Evolutionary conservation across 345 rosid species (phyloP).

Genomic region (Bruguiera gymnorhiza): DNA sequence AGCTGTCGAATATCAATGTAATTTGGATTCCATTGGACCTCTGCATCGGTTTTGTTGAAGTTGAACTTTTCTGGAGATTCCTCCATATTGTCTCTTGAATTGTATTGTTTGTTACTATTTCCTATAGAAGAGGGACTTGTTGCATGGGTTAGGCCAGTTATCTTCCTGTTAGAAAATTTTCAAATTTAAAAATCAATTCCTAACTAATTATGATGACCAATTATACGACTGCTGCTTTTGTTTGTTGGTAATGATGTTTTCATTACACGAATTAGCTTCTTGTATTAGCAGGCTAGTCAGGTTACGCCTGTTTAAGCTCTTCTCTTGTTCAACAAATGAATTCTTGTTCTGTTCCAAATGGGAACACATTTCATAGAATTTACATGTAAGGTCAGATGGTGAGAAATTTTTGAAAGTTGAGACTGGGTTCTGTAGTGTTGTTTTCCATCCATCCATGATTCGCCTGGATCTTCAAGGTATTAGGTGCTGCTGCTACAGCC

Average conservation of each 20-base stretch:
- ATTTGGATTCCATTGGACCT: not conserved
- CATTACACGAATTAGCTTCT: not conserved
- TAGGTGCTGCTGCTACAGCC: not conserved
- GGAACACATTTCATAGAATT: not conserved
- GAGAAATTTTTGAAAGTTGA: too few species aligned
- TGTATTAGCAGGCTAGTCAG: not conserved
- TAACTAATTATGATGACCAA: not conserved
- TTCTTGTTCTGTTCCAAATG: not conserved
- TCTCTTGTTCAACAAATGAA: not conserved
- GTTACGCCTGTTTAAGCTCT: not conserved
- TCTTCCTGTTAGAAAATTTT: too few species aligned
- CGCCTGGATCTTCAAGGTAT: not conserved
- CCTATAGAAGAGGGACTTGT: not conserved
- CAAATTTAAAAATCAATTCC: not conserved
- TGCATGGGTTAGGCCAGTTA: not conserved
- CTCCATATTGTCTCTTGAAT: not conserved
- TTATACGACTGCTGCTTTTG: not conserved
- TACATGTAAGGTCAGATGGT: not conserved
- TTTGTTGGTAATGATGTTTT: not conserved
- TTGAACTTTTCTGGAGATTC: not conserved
- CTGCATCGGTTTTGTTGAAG: not conserved
- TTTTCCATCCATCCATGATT: too few species aligned
- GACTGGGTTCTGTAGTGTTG: too few species aligned
- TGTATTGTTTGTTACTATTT: not conserved
- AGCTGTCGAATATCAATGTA: not conserved